These are phyloP conservation scores for Apiospora sp. DNA, from an alignment of 2,329 filamentous ascomycete genomes.

Conservation along the genomic window DNA sequence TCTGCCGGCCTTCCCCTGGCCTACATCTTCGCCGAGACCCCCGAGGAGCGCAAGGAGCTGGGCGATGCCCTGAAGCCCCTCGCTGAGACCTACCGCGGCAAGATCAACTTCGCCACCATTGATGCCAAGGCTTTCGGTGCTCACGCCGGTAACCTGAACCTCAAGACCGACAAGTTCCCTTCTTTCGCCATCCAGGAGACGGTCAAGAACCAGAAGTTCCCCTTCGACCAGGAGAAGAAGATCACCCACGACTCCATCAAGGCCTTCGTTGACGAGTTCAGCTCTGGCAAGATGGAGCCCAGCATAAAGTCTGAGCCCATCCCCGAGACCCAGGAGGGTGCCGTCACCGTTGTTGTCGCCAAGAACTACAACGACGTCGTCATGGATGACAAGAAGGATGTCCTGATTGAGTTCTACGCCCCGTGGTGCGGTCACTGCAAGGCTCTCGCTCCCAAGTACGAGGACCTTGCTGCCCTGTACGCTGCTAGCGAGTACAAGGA, in stretches of 20 bases:
- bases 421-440: slow-evolving; percentile 99
- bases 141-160: slow-evolving; percentile 96
- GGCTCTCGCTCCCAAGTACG: slow-evolving; percentile 94
- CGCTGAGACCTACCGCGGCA: slow-evolving; percentile 90
- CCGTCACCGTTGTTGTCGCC: slow-evolving; percentile 88
- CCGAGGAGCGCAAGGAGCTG: slow-evolving; percentile 86
- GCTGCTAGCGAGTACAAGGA: slow-evolving; percentile 79
- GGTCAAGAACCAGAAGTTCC: slow-evolving; percentile 96
- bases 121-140: slow-evolving; percentile 94
- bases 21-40: slow-evolving; percentile 95
- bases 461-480: slow-evolving; percentile 84
- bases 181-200: slow-evolving; percentile 98
- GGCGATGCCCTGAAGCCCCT: slow-evolving; percentile 81
- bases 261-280: slow-evolving; percentile 86
- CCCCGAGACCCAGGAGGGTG: slow-evolving; percentile 90
- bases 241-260: slow-evolving; percentile 76
- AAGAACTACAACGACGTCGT: slow-evolving; percentile 93
- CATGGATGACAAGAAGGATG: slow-evolving; percentile 93
- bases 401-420: slow-evolving; percentile 97
- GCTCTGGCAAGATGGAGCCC: slow-evolving; percentile 86
- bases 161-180: slow-evolving; percentile 93
- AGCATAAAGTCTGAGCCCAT: slow-evolving; percentile 99
- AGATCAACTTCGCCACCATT: slow-evolving; percentile 97
- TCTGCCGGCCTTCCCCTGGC: slow-evolving; percentile 88
- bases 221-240: slow-evolving; percentile 84